These are phyloP conservation scores for Lactarius evosmus DNA, from an alignment of 768 basidiomycete species.

Conservation along the genomic window DNA sequence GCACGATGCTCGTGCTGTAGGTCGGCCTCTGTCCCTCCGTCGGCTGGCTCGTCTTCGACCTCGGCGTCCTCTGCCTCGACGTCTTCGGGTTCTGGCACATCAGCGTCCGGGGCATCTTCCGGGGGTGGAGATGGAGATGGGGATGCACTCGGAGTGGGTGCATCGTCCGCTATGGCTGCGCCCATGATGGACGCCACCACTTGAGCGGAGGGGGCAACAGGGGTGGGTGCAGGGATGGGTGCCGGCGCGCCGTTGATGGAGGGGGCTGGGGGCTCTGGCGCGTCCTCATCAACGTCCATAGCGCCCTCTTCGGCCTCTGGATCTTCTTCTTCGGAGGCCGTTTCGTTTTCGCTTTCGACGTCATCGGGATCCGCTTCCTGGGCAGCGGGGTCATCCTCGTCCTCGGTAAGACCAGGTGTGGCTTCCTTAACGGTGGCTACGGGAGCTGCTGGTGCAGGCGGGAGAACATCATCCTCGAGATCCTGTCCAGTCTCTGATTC, in stretches of 20 bases:
- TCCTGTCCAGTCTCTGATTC: slow-evolving; percentile 29
- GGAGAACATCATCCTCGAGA: slow-evolving; percentile 41
- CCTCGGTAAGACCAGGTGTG: slow-evolving; percentile 36
- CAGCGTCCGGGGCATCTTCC: slow-evolving; percentile 27
- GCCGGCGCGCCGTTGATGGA: slow-evolving; percentile 14
- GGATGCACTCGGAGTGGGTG: slow-evolving; percentile 18
- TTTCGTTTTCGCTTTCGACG: slow-evolving; percentile 28
- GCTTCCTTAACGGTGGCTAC: slow-evolving; percentile 25
- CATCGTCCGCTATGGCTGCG: slow-evolving; percentile 4
- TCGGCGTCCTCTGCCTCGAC: slow-evolving; percentile 31
- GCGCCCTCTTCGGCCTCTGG: slow-evolving; percentile 29
- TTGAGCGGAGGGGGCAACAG: slow-evolving; percentile 11
- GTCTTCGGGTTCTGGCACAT: slow-evolving; percentile 29
- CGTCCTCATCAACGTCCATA: slow-evolving; percentile 36
- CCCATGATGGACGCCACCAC: slow-evolving; percentile 23
- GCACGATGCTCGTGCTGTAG: slow-evolving; percentile 78
- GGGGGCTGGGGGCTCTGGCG: slow-evolving; percentile 16
- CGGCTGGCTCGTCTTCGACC: slow-evolving; percentile 31
- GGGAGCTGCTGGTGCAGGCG: slow-evolving; percentile 27
- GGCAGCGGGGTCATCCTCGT: slow-evolving; percentile 37
- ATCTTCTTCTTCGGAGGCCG: slow-evolving; percentile 31
- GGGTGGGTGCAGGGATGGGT: slow-evolving; percentile 30
- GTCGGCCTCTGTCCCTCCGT: slow-evolving; percentile 55
- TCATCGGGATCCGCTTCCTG: slow-evolving; percentile 27
- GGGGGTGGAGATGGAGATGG: slow-evolving; percentile 23